Evolutionary conservation across 208 protist genomes (phyloP).

Genomic region (Wallacemonas sp.): DNA sequence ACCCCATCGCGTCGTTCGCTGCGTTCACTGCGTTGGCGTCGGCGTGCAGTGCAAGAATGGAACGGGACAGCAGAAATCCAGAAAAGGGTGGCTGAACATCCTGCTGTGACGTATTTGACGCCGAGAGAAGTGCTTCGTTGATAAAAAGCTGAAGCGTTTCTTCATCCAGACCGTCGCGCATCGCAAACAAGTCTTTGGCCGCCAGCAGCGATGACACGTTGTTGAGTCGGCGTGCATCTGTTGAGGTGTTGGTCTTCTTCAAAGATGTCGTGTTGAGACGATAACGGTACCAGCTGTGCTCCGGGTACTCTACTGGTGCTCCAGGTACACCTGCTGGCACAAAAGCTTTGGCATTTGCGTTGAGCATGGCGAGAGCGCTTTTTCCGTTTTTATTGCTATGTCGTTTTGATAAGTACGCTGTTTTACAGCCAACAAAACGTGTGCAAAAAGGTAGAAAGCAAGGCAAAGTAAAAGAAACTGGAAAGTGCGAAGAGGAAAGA

Average conservation of each 20-base stretch:
- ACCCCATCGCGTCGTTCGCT: slow-evolving; percentile 57
- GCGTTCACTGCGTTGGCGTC: slow-evolving; percentile 32
- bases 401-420: background rate
- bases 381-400: slow-evolving; percentile 14
- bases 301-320: slow-evolving; percentile 17
- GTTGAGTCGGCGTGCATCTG: slow-evolving; percentile 29
- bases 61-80: slow-evolving; percentile 69
- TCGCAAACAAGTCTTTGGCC: slow-evolving; percentile 44
- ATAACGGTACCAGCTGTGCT: slow-evolving; percentile 56
- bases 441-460: background rate
- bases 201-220: slow-evolving; percentile 55
- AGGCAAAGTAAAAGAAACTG: background rate
- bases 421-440: background rate
- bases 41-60: slow-evolving; percentile 51
- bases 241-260: slow-evolving; percentile 31
- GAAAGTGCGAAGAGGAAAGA: background rate
- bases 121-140: slow-evolving; percentile 40
- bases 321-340: slow-evolving; percentile 38
- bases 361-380: slow-evolving; percentile 48
- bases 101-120: slow-evolving; percentile 30
- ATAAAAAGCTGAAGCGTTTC: slow-evolving; percentile 59
- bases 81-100: slow-evolving; percentile 24
- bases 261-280: slow-evolving; percentile 36
- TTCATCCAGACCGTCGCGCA: slow-evolving; percentile 45
- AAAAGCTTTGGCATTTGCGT: slow-evolving; percentile 81